Base-by-base conservation (phyloP, 2,329 filamentous ascomycete species). In the Dactylellina drechsleri region DNA sequence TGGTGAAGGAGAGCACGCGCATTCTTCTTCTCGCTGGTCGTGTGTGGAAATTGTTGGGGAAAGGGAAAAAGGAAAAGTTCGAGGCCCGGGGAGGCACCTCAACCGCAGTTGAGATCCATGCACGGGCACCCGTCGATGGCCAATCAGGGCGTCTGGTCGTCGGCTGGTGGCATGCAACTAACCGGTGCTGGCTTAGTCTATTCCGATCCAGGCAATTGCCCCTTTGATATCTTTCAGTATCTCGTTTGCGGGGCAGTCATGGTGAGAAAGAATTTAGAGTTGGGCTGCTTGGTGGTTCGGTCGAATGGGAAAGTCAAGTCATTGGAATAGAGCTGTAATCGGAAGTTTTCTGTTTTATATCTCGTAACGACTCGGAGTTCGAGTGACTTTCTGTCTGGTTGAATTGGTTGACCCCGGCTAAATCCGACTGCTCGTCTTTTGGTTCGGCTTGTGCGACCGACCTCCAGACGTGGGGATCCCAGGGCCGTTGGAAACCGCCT, bases 81-180 rank as follows among this genome's bases (percentile, higher is more conserved):
- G 23, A 23, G 23, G 31, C 31, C 31, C 31, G 57, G 40, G 58
- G 47, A 31, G 56, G 49, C 58, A 47, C 40, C 66, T 70, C 57
- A 62, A 56, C 66, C 57, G 66, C 52, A 60, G 56, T 36, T 36
- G 31, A 36, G 58, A 66, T 58, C 53, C 43, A 59, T 66, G 64
- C 47, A 57, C 31, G 15, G 16, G 54, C 6, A 40, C 45, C 40
- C 43, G 43, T 26, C 20, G 10, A n/a, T n/a, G 16, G 58, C 66
- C 43, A 70, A 70, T 70, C 31, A 52, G 57, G 52, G 8, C 20
- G 49, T 56, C 53, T 12, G 6, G 15, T 26, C 26, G 56, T 56
- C 65, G 65, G 65, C 56, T 54, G 49, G 47, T 15, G 40, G 49
- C 58, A 70, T 70, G 66, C 66, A 43, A 15, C 66, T 70, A 70